Base-by-base conservation (phyloP, 2,329 filamentous ascomycete genomes). In the Colletotrichum acutatum region DNA sequence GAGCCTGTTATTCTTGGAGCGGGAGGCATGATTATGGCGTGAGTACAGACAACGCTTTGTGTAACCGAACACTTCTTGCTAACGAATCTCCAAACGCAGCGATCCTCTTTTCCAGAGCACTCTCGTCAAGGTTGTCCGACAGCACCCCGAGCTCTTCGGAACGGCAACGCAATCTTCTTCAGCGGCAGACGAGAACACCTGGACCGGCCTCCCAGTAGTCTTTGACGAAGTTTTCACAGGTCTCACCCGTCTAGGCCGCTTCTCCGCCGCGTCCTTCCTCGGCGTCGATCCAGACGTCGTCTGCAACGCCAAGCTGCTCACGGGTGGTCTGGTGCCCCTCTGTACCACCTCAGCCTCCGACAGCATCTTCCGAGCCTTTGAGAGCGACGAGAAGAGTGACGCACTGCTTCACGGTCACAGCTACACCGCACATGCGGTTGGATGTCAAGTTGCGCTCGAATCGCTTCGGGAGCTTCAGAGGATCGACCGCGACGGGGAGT, bases 181-280 rank as follows among this genome's bases (percentile, higher is more conserved):
- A n/a, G 22, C 30, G 11, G 76, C 78, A 1, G 4, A 26, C 7
- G 60, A 61, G 42, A 63, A 76, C 37, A 75, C 84, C 34, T 97
- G 94, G 94, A 86, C 86, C 1, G 94, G 94, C 2, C 87, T 97
- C 4, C 94, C 95, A 0, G 84, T 97, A 52, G 86, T 97, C 76
- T 94, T 95, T 75, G 94, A 97, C 79, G 95, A 97, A 79, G 94
- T 97, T 46, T 97, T 97, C 82, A 96, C 94, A 0, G 94, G 94
- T 1, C 85, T 97, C 5, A 95, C 95, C 80, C 93, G 95, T 14
- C 90, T 97, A 0, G 94, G 95, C 2, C 89, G 91, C 52, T 90
- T 92, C 78, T 91, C 89, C 1, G 87, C 94, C 0, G 90, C 93
- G 0, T 91, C 91, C 0, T 93, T 96, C 80, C 87, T 97, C 3